These are phyloP conservation scores for Orychophragmus violaceus DNA, from an alignment of 345 rosid genomes.

Conservation along the genomic window DNA sequence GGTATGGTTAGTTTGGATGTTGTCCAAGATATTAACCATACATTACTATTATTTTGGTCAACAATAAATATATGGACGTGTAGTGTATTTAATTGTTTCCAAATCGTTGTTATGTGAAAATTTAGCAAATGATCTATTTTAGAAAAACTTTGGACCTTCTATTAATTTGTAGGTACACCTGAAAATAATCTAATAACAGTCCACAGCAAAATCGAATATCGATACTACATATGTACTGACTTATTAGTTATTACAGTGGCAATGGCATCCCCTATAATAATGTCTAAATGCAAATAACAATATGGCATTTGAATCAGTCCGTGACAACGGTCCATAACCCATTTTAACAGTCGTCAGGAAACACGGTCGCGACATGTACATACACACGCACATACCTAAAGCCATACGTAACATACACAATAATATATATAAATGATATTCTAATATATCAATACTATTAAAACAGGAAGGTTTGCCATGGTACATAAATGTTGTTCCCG, in stretches of 20 bases:
- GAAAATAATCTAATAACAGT: neutral
- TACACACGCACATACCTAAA: slow-evolving; percentile 30
- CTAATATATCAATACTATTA: no score
- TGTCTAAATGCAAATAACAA: slow-evolving; percentile 6
- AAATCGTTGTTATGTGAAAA: neutral
- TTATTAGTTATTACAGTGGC: no score
- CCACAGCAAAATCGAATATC: slow-evolving; percentile 15
- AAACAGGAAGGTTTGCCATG: no score
- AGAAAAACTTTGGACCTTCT: neutral
- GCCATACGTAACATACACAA: slow-evolving; percentile 31
- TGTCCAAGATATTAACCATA: neutral
- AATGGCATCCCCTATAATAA: neutral
- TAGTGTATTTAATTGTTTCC: neutral
- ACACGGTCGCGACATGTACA: slow-evolving; percentile 33
- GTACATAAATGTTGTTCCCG: no score
- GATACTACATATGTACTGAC: slow-evolving; percentile 11
- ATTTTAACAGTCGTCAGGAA: slow-evolving; percentile 30
- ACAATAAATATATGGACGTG: neutral
- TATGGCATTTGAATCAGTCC: slow-evolving; percentile 22
- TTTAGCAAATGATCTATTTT: neutral
- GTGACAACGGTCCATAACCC: slow-evolving; percentile 31
- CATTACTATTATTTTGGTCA: neutral
- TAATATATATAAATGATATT: neutral
- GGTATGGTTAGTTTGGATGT: neutral
- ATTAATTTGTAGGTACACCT: slow-evolving; percentile 11